Evolutionary conservation across 73 alveolate species (phyloP), one percentile per base, ranked within the genome.

Genomic region (Stentor roeselii): DNA sequence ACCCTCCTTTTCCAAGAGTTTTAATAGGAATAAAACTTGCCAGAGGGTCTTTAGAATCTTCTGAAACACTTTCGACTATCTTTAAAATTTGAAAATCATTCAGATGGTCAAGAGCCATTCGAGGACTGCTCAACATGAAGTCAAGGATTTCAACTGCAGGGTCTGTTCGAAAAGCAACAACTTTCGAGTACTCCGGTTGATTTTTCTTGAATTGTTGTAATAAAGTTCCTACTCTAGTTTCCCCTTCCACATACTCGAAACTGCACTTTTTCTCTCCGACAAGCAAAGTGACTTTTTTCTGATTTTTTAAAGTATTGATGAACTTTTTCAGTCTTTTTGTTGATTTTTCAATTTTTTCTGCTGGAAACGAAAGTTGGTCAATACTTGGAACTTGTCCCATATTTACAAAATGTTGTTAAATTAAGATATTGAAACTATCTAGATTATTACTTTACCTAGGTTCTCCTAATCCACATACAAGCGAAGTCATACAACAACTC

Each of bases 401-500:
- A n/a, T n/a, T n/a, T n/a, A n/a, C n/a, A n/a, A n/a, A n/a, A n/a
- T n/a, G n/a, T n/a, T n/a, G n/a, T n/a, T n/a, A n/a, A n/a, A n/a
- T n/a, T n/a, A n/a, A n/a, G n/a, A n/a, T n/a, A n/a, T n/a, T n/a
- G n/a, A n/a, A n/a, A n/a, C n/a, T n/a, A n/a, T n/a, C n/a, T n/a
- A n/a, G n/a, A n/a, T n/a, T n/a, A n/a, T n/a, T n/a, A n/a, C n/a
- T n/a, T n/a, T n/a, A n/a, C n/a, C n/a, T n/a, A n/a, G n/a, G n/a
- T n/a, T n/a, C n/a, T n/a, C 42, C 75, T 84, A 75, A 93, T 74
- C 86, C 86, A 93, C 15, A 82, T 2, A 83, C 91, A 85, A 39
- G 89, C 87, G 76, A 93, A 93, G 31, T 39, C 15, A 67, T 67
- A 67, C 2, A 67, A 40, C 80, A 21, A 67, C 1, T 32, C 80